Base-by-base conservation (phyloP, 495 filamentous ascomycete genomes). In the Parathielavia appendiculata region DNA sequence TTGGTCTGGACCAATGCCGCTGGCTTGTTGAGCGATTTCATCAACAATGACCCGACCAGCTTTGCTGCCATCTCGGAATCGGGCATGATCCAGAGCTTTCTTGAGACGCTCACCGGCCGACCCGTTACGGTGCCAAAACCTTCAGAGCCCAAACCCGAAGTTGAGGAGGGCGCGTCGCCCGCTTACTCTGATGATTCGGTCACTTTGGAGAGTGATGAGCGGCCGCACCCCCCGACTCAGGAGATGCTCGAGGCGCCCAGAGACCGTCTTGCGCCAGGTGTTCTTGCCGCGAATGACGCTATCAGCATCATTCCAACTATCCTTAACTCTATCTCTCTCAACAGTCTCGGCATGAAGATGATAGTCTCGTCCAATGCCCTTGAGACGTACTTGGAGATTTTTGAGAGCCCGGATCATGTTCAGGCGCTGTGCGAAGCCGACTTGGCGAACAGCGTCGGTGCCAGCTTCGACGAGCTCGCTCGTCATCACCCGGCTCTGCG, bases 1-100 rank as follows among this genome's bases (percentile, higher is more conserved):
- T 83, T 88, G 62, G 89, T 97, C 16, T 99, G 95, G 95, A 95
- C 90, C 55, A 88, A 88, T 66, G 87, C 90, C 17, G 88, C 93
- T 56, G 88, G 86, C 61, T 91, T 97, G 62, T 78, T 97, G 30
- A 92, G 88, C 71, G 92, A 86, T 66, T 97, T 97, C 76, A 96
- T 99, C 58, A 95, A 99, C 71, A 97, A 97, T 67, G 95, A 99
- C 65, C 95, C 95, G 3, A 97, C 95, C 5, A 99, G 95, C 66
- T 97, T 97, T 67, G 85, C 88, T 30, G 90, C 95, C 17, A 91
- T 99, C 62, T 88, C 88, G 17, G 95, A 99, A 75, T 91, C 95
- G 47, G 93, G 93, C 32, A 77, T 97, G 51, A 90, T 91, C 58
- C 85, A 86, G 67, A 88, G 83, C 54, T 83, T 96, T 45, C 79